phyloP scores from a whole-genome alignment of 495 filamentous ascomycete species.

The Oleoguttula mirabilis region DNA sequence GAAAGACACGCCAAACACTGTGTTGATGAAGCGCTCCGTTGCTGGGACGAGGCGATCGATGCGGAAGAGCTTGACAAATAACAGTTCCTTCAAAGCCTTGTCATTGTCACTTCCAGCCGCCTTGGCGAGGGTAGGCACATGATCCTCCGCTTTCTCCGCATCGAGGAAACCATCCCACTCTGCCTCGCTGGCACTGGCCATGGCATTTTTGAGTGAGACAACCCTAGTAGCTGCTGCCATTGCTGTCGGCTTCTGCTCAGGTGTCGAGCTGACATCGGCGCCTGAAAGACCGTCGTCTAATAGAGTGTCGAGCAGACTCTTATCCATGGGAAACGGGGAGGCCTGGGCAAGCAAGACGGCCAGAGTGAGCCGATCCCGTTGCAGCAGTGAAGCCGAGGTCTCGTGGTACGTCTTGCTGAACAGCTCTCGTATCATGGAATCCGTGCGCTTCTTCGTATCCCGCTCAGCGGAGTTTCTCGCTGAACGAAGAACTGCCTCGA shows the following conservation, averaged over 20 bases:
- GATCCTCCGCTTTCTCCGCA: conserved; percentile 81
- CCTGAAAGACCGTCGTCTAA: conserved; percentile 67
- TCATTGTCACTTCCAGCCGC: conserved; percentile 63
- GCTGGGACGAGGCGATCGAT: conserved; percentile 89
- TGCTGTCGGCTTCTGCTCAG: conserved; percentile 39
- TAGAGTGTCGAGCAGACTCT: conserved; percentile 69
- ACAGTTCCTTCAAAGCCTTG: conserved; percentile 66
- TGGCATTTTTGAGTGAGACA: conserved; percentile 57
- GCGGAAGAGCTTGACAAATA: conserved; percentile 88
- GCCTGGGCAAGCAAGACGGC: conserved; percentile 96
- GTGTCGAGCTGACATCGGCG: conserved; percentile 61
- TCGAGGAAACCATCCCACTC: conserved; percentile 70
- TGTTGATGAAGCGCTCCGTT: conserved; percentile 77
- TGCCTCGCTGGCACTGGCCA: conserved; percentile 46
- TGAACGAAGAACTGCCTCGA: conserved; percentile 76
- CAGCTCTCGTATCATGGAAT: conserved; percentile 77
- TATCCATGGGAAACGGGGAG: conserved; percentile 87
- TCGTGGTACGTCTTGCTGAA: conserved; percentile 87
- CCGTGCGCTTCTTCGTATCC: conserved; percentile 63
- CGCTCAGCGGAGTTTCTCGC: conserved; percentile 64
- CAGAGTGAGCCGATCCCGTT: conserved; percentile 86
- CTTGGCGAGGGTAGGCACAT: conserved; percentile 47
- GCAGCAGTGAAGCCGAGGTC: conserved; percentile 81
- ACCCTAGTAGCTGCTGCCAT: conserved; percentile 56
- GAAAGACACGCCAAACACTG: conserved; percentile 74